Conservation (phyloP, 225 moss, liverwort and hornwort genomes). For the Anthoceros angustus region DNA sequence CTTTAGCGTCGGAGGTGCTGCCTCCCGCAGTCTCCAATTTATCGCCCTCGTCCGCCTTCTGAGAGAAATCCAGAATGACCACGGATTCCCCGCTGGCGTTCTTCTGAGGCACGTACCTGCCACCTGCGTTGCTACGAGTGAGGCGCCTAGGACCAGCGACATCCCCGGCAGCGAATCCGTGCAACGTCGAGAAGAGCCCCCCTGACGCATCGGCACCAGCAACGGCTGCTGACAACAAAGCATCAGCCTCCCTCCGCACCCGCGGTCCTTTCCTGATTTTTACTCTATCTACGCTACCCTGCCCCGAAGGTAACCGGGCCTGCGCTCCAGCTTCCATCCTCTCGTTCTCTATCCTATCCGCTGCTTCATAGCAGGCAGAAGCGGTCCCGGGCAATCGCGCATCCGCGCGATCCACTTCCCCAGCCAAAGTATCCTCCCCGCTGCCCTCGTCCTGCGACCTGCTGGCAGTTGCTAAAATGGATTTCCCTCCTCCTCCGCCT, state of each 20-base stretch:
- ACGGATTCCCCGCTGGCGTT: not conserved
- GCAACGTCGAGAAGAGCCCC: not conserved
- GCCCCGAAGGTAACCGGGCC: not conserved
- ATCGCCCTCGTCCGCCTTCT: not conserved
- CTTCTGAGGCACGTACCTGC: not conserved
- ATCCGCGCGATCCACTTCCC: not conserved
- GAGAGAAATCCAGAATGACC: not conserved
- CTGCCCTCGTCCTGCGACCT: not conserved
- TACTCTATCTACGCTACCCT: not conserved
- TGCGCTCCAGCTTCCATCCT: not conserved
- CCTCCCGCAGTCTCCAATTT: no score
- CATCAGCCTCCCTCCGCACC: not conserved
- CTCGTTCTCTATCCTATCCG: not conserved
- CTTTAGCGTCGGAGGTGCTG: not conserved
- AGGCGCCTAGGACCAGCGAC: not conserved
- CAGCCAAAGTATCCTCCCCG: not conserved
- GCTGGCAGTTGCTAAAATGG: not conserved
- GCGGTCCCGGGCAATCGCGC: not conserved
- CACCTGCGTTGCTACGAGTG: not conserved
- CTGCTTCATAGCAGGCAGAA: not conserved
- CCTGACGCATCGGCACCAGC: not conserved
- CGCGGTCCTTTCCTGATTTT: not conserved
- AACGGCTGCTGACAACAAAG: not conserved
- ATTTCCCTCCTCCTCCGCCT: not conserved
- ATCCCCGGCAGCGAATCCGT: not conserved